Conservation (phyloP, 2,329 filamentous ascomycete species). For the Arthrobotrys musiformis region DNA sequence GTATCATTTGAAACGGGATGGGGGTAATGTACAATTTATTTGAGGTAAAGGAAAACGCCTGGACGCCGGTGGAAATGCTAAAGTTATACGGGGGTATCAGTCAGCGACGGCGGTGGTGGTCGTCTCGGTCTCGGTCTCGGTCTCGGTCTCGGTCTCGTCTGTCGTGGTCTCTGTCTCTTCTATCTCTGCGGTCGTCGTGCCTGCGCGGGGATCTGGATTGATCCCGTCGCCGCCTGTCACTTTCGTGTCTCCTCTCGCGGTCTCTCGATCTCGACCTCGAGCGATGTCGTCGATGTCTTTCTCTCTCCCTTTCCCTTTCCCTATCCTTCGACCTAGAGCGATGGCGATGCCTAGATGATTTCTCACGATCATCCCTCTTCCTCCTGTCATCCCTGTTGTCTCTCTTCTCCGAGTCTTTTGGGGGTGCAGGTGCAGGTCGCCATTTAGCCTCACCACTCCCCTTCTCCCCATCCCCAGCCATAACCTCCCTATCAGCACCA, state of each 20-base stretch:
- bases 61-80: slow-evolving; percentile 15
- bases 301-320: slow-evolving; percentile 17
- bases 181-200: slow-evolving; percentile 24
- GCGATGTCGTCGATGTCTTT: slow-evolving; percentile 59
- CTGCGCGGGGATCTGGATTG: slow-evolving; percentile 38
- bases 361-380: slow-evolving; percentile 59
- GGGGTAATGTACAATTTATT: neutral
- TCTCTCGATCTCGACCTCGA: slow-evolving; percentile 39
- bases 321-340: slow-evolving; percentile 58
- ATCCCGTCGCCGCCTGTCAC: slow-evolving; percentile 24
- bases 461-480: slow-evolving; percentile 59
- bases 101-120: slow-evolving; percentile 35
- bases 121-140: slow-evolving; percentile 27
- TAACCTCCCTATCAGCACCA: slow-evolving; percentile 58
- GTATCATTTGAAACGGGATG: neutral
- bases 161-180: slow-evolving; percentile 21
- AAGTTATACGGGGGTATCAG: neutral
- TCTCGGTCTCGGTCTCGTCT: slow-evolving; percentile 17
- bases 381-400: slow-evolving; percentile 61
- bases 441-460: slow-evolving; percentile 51
- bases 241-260: slow-evolving; percentile 30
- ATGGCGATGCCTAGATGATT: slow-evolving; percentile 60
- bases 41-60: neutral
- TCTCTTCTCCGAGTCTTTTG: slow-evolving; percentile 58
- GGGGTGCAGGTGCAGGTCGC: slow-evolving; percentile 59